Conservation (phyloP, 2,329 filamentous ascomycete genomes). For the Cadophora malorum region DNA sequence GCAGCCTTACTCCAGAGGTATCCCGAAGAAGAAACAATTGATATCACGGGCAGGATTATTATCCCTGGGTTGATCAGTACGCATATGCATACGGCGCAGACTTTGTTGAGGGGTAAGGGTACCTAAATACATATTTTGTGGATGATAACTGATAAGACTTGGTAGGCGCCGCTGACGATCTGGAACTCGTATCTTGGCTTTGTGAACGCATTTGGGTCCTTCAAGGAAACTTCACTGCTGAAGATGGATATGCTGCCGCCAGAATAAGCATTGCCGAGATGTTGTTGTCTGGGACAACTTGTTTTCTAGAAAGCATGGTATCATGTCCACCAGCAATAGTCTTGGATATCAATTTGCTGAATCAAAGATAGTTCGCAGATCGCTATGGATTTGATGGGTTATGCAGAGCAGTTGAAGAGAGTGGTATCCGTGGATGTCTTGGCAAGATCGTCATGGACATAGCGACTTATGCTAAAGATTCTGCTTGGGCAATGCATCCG, state of each 20-base stretch:
- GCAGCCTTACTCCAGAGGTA: slow-evolving; percentile 39
- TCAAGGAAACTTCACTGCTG: slow-evolving; percentile 52
- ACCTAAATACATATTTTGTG: neutral
- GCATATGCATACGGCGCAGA: slow-evolving; percentile 57
- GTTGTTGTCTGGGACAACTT: slow-evolving; percentile 57
- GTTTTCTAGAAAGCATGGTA: slow-evolving; percentile 59
- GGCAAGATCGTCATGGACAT: slow-evolving; percentile 52
- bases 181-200: slow-evolving; percentile 57
- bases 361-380: slow-evolving; percentile 49
- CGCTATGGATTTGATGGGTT: slow-evolving; percentile 55
- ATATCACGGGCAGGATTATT: slow-evolving; percentile 52
- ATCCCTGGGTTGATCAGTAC: slow-evolving; percentile 57
- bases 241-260: slow-evolving; percentile 56
- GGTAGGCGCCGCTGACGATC: slow-evolving; percentile 51
- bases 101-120: slow-evolving; percentile 51
- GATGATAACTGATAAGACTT: slow-evolving; percentile 31
- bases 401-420: slow-evolving; percentile 51
- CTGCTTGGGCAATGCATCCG: slow-evolving; percentile 46
- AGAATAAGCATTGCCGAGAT: slow-evolving; percentile 57
- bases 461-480: slow-evolving; percentile 50
- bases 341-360: neutral
- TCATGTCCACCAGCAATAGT: slow-evolving; percentile 26
- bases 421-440: slow-evolving; percentile 52
- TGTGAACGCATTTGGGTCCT: slow-evolving; percentile 58
- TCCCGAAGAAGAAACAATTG: slow-evolving; percentile 43